These are phyloP conservation scores for Podospora fimiseda DNA, from an alignment of 495 filamentous ascomycete species.

Conservation along the genomic window DNA sequence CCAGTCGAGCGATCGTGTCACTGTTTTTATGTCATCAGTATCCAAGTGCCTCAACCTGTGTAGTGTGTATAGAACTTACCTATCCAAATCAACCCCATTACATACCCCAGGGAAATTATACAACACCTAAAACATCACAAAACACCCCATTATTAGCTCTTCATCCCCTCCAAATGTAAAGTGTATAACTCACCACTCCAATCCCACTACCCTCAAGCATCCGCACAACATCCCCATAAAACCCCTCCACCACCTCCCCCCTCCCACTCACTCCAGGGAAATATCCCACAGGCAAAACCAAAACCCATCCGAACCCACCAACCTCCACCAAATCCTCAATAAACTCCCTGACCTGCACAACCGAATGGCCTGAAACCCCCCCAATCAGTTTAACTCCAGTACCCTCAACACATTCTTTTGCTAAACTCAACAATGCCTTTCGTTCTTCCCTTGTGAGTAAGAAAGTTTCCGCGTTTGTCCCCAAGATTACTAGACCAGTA, in stretches of 20 bases:
- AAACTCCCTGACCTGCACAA: constrained; percentile 54
- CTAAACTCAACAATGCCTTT: constrained; percentile 41
- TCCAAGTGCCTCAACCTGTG: too few species aligned
- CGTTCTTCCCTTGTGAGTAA: constrained; percentile 58
- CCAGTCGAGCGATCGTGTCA: constrained; percentile 51
- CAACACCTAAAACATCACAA: constrained; percentile 40
- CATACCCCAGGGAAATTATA: constrained; percentile 71
- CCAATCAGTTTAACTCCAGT: constrained; percentile 54
- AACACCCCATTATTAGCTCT: constrained; percentile 32
- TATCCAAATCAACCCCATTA: constrained; percentile 62
- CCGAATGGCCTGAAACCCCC: constrained; percentile 58
- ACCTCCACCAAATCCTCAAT: constrained; percentile 51
- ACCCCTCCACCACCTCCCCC: constrained; percentile 52
- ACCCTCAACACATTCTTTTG: constrained; percentile 47
- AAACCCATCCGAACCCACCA: constrained; percentile 49
- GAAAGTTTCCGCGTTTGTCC: constrained; percentile 62
- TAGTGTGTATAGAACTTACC: too few species aligned
- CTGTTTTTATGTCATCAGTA: constrained; percentile 25
- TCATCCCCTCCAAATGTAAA: background rate
- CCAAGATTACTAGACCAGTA: constrained; percentile 54
- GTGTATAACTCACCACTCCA: background rate
- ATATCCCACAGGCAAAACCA: constrained; percentile 59
- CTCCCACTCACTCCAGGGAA: constrained; percentile 59
- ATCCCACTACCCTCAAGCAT: constrained; percentile 36
- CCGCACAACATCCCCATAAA: constrained; percentile 51